Evolutionary conservation across 306 rosid genomes (phyloP).

Genomic region (Crotalaria pallida): DNA sequence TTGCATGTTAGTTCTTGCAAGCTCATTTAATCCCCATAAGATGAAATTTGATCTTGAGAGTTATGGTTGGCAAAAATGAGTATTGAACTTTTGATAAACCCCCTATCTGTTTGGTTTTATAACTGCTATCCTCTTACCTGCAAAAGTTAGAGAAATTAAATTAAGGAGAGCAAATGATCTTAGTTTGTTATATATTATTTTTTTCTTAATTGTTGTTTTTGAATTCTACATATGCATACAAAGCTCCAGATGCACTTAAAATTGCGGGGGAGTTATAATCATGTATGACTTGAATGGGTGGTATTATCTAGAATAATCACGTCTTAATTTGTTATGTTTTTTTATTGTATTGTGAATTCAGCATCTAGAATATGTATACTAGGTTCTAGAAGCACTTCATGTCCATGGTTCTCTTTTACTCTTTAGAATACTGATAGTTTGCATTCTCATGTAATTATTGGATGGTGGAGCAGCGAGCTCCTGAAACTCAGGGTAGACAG

Average conservation of each 20-base stretch:
- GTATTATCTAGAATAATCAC: no score
- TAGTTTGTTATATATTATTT: not conserved
- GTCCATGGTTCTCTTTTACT: constrained; percentile 3
- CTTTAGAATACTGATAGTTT: not conserved
- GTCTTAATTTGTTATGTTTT: no score
- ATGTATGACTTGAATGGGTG: no score
- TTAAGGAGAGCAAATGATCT: not conserved
- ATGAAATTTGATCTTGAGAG: not conserved
- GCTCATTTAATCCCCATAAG: not conserved
- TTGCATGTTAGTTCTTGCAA: not conserved
- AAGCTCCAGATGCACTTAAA: no score
- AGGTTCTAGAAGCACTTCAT: not conserved
- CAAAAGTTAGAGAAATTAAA: not conserved
- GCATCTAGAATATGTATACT: not conserved
- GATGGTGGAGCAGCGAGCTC: constrained; percentile 41
- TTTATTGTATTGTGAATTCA: not conserved
- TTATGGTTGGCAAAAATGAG: not conserved
- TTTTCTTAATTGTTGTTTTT: no score
- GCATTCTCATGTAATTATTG: constrained; percentile 10
- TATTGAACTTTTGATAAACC: not conserved
- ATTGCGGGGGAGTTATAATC: no score
- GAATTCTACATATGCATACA: no score
- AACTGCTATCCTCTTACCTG: not conserved
- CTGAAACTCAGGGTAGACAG: constrained; percentile 51
- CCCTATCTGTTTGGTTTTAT: not conserved